A percentile compares a stretch with the other conserved stretches of the same genome.
Evolutionary conservation across 148 eudicot genomes (phyloP).

Genomic region (Linanthus parryae): DNA sequence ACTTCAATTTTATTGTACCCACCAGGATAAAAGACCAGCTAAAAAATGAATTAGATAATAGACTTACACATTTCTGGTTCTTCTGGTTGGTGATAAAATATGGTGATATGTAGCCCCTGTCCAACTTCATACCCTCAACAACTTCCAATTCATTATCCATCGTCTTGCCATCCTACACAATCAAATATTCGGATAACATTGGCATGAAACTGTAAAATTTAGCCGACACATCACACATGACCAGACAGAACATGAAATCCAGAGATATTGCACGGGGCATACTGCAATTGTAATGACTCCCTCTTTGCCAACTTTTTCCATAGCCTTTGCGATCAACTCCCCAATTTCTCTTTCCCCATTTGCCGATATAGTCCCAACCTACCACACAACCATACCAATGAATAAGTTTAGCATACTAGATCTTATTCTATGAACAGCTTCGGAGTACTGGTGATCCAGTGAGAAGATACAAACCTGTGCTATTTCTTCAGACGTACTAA

Average conservation of each 20-base stretch:
- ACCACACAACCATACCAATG: background rate
- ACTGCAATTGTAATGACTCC: conserved; percentile 75
- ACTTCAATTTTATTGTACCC: background rate
- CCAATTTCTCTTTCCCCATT: conserved; percentile 78
- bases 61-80: conserved; percentile 64
- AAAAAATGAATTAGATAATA: background rate
- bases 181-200: background rate
- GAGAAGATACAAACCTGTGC: conserved; percentile 41
- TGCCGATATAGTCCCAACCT: conserved; percentile 87
- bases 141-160: conserved; percentile 53
- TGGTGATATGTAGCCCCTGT: conserved; percentile 58
- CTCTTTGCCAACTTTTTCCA: conserved; percentile 81
- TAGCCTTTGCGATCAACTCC: conserved; percentile 74
- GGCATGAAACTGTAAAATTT: background rate
- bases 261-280: conserved; percentile 12
- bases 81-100: conserved; percentile 47
- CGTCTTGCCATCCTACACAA: conserved; percentile 77
- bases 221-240: background rate
- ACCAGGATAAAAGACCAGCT: background rate
- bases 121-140: conserved; percentile 62
- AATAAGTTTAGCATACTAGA: background rate
- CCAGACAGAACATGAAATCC: too few relatives aligned
- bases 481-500: conserved; percentile 91
- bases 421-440: background rate
- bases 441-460: background rate